Conservation (phyloP, 805 yeast species). For the Ogataea glucozyma region DNA sequence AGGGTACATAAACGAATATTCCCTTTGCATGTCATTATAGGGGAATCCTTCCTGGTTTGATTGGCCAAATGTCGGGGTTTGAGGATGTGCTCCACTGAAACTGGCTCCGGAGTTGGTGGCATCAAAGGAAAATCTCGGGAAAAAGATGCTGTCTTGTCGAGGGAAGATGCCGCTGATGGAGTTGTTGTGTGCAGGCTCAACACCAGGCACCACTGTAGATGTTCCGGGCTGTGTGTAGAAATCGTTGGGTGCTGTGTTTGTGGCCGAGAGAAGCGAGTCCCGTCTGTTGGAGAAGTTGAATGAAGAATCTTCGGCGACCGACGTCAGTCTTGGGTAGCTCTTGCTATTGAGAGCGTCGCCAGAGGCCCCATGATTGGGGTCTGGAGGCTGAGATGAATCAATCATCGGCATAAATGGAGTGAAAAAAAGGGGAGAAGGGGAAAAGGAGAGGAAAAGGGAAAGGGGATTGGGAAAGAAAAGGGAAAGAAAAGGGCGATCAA, state of each 20-base stretch:
- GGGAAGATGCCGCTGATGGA: slow-evolving; percentile 26
- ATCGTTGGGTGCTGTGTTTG: slow-evolving; percentile 19
- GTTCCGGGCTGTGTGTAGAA: slow-evolving; percentile 13
- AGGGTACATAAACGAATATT: slow-evolving; percentile 31
- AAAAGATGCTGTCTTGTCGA: slow-evolving; percentile 33
- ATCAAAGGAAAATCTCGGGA: slow-evolving; percentile 34
- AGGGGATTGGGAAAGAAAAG: slow-evolving; percentile 15
- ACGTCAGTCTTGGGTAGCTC: slow-evolving; percentile 21
- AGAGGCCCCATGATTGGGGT: slow-evolving; percentile 22
- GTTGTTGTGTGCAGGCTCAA: slow-evolving; percentile 19
- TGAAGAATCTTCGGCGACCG: slow-evolving; percentile 29
- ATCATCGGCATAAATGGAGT: slow-evolving; percentile 23
- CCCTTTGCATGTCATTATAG: slow-evolving; percentile 29
- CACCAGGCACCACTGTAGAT: slow-evolving; percentile 6
- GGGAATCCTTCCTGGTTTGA: slow-evolving; percentile 25
- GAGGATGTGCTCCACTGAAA: slow-evolving; percentile 18
- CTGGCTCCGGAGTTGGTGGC: slow-evolving; percentile 20
- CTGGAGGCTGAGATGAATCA: slow-evolving; percentile 29
- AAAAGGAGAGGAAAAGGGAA: slow-evolving; percentile 4
- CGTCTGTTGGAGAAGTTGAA: slow-evolving; percentile 30
- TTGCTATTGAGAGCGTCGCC: slow-evolving; percentile 19
- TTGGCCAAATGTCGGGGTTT: slow-evolving; percentile 16
- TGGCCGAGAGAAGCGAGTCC: slow-evolving; percentile 28
- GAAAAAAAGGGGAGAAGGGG: not conserved
- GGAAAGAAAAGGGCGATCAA: not conserved